These are phyloP conservation scores for Boletus tylopilopsis DNA, from an alignment of 768 basidiomycete species.

Conservation along the genomic window DNA sequence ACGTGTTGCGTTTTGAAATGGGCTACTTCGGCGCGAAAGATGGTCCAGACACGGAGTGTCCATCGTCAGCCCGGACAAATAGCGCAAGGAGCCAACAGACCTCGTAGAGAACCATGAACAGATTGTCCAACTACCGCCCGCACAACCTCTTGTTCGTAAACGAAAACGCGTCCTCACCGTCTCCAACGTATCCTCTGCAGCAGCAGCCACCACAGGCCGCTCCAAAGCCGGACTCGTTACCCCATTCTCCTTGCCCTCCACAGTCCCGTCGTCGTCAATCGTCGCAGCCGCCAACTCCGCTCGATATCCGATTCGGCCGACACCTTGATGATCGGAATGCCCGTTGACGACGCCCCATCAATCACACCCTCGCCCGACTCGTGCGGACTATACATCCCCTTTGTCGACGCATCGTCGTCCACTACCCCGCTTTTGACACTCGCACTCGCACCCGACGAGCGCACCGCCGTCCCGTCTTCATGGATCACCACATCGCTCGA, in stretches of 20 bases:
- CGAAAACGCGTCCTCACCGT: constrained; percentile 65
- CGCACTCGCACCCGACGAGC: too few relatives aligned
- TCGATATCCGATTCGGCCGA: constrained; percentile 67
- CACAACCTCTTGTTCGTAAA: constrained; percentile 97
- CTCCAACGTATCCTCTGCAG: constrained; percentile 24
- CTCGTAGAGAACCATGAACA: constrained; percentile 99
- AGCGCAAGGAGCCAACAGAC: constrained; percentile 38
- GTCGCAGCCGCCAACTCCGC: constrained; percentile 33
- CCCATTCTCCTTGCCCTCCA: constrained; percentile 19
- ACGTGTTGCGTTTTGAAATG: constrained; percentile 99
- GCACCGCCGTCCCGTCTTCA: too few relatives aligned
- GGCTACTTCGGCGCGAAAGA: constrained; percentile 96
- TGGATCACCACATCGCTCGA: too few relatives aligned
- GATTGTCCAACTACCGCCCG: constrained; percentile 95
- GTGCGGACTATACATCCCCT: constrained; percentile 45
- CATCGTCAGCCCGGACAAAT: not conserved
- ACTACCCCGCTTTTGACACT: too few relatives aligned
- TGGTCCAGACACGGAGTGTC: constrained; percentile 89
- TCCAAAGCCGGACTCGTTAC: constrained; percentile 32
- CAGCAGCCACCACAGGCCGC: constrained; percentile 43
- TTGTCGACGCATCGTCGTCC: too few relatives aligned
- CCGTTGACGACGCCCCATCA: constrained; percentile 13
- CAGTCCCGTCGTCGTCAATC: constrained; percentile 14
- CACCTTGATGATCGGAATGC: constrained; percentile 70
- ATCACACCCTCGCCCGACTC: constrained; percentile 21